A percentile compares a stretch with the other conserved stretches of the same genome.
Evolutionary conservation across 495 filamentous ascomycete genomes (phyloP).

Genomic region (Extremus antarcticus): DNA sequence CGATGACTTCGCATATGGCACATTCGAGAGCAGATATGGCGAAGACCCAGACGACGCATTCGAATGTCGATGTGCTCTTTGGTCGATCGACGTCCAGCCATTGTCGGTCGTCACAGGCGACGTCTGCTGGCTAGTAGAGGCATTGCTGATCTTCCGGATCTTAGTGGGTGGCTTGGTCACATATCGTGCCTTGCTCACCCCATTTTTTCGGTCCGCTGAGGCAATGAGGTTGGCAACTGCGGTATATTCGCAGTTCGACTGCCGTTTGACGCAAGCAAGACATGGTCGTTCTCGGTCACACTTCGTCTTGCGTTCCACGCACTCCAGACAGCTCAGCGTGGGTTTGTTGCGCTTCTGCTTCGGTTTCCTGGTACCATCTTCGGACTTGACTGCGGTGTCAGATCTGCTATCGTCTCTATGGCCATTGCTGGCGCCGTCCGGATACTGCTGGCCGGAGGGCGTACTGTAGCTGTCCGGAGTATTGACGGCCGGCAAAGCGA

Average conservation of each 20-base stretch:
- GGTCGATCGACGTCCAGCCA: conserved; percentile 16
- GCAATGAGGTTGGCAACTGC: conserved; percentile 55
- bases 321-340: conserved; percentile 60
- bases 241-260: conserved; percentile 59
- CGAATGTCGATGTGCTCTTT: conserved; percentile 18
- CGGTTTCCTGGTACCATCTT: conserved; percentile 1
- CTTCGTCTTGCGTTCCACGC: conserved; percentile 28
- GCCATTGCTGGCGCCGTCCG: background rate
- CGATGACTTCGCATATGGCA: conserved; percentile 51
- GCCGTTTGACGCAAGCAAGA: conserved; percentile 59
- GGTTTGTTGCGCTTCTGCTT: conserved; percentile 70
- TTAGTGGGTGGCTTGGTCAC: conserved; percentile 41
- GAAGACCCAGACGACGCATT: conserved; percentile 30
- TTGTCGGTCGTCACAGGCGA: conserved; percentile 14
- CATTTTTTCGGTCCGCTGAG: conserved; percentile 27
- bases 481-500: background rate
- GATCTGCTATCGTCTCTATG: background rate
- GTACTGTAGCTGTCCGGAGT: background rate
- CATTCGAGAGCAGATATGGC: conserved; percentile 53
- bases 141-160: conserved; percentile 14
- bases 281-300: conserved; percentile 42
- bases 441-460: background rate
- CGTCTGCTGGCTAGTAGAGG: background rate
- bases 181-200: conserved; percentile 35
- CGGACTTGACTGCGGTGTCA: background rate